phyloP scores from a whole-genome alignment of 371 early-diverging fungal species.

The Rhizopus delemar region DNA sequence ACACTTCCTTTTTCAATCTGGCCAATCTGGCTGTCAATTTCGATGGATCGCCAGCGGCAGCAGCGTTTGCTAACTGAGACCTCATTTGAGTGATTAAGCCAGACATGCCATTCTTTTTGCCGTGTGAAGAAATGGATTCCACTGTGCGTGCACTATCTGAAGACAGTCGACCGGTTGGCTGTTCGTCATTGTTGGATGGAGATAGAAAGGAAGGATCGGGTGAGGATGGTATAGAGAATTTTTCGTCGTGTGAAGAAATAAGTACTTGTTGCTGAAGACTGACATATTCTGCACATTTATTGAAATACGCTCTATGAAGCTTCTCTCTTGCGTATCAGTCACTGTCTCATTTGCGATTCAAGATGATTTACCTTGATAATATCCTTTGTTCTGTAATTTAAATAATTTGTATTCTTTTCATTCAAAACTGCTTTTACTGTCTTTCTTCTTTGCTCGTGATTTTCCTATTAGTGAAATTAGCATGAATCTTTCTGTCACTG shows the following conservation, averaged over 20 bases:
- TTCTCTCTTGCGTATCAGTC: conserved; percentile 7
- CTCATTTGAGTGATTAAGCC: conserved; percentile 50
- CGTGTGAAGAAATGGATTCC: conserved; percentile 13
- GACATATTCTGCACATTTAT: conserved; percentile 42
- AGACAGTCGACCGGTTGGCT: conserved; percentile 20
- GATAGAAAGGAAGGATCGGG: no score
- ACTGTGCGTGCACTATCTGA: conserved; percentile 29
- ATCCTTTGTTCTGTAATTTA: conserved; percentile 38
- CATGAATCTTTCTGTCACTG: conserved; percentile 11
- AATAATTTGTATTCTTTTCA: conserved; percentile 42
- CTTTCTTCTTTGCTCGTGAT: conserved; percentile 41
- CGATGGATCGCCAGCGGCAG: conserved; percentile 39
- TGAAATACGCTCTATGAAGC: conserved; percentile 50
- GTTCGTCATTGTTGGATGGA: neutral
- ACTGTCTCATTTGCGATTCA: no score
- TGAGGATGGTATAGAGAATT: conserved; percentile 16
- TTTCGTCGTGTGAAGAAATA: conserved; percentile 23
- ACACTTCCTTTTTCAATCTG: conserved; percentile 56
- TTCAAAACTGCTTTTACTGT: conserved; percentile 34
- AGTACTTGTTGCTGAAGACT: conserved; percentile 37
- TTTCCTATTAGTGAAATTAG: conserved; percentile 22
- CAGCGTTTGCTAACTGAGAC: conserved; percentile 44
- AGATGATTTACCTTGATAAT: conserved; percentile 36
- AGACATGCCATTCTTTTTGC: conserved; percentile 43
- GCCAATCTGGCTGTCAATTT: conserved; percentile 44